A percentile compares a stretch with the other conserved stretches of the same genome.
These are phyloP conservation scores for Dactylonectria macrodidyma DNA, from an alignment of 2,329 filamentous ascomycete genomes.

Conservation along the genomic window DNA sequence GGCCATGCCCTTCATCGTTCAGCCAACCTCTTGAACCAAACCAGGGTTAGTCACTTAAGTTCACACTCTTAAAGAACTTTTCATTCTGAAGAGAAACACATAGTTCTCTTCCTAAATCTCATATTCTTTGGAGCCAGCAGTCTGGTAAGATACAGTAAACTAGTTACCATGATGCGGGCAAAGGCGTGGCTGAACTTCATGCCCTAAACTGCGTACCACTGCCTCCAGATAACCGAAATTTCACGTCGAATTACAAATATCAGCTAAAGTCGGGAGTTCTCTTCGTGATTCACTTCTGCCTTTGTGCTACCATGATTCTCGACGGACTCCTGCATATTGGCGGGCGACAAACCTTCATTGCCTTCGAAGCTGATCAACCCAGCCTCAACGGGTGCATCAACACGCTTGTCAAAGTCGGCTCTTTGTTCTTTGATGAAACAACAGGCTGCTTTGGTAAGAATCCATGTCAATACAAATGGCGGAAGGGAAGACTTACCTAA, in stretches of 20 bases:
- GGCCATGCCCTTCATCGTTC: not conserved
- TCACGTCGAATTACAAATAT: not conserved
- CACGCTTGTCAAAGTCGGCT: not conserved
- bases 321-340: not conserved
- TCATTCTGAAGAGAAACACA: too few relatives aligned
- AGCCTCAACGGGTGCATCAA: conserved; percentile 1
- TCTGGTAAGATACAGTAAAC: too few relatives aligned
- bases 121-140: too few relatives aligned
- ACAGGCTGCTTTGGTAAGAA: not conserved
- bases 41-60: too few relatives aligned
- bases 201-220: not conserved
- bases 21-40: not conserved
- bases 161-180: too few relatives aligned
- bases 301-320: not conserved
- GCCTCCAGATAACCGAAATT: not conserved
- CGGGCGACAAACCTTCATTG: not conserved
- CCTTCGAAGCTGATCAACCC: not conserved
- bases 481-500: not conserved
- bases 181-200: not conserved
- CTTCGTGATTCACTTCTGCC: conserved; percentile 3
- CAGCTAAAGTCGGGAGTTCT: not conserved
- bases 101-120: too few relatives aligned
- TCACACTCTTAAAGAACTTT: too few relatives aligned
- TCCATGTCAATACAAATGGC: not conserved
- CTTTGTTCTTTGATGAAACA: conserved; percentile 2